phyloP scores from a whole-genome alignment of 257 asterid species.

The Apocynum venetum region DNA sequence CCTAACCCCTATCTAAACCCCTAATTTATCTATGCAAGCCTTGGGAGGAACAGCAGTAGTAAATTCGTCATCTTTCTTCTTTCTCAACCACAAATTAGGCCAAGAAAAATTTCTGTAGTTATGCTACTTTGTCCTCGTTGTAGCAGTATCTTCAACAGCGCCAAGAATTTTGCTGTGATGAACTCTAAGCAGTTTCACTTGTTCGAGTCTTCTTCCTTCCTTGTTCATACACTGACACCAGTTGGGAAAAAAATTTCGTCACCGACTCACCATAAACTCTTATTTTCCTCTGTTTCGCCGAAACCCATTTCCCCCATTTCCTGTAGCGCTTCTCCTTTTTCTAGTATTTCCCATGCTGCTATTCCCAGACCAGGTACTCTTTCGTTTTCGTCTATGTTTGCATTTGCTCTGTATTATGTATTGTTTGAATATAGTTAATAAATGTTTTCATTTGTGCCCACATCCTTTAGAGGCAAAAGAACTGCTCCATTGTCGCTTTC shows the following conservation, averaged over 20 bases:
- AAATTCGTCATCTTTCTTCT: not conserved
- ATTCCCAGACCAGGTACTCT: conserved; percentile 43
- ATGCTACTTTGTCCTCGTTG: conserved; percentile 18
- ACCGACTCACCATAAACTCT: conserved; percentile 1
- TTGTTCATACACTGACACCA: not conserved
- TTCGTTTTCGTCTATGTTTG: not conserved
- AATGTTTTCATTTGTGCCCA: not conserved
- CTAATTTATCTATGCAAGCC: not conserved
- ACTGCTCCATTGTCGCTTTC: not conserved
- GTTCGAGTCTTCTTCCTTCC: conserved; percentile 9
- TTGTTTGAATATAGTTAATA: not conserved
- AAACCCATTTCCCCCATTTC: conserved; percentile 14
- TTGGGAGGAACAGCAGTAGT: not conserved
- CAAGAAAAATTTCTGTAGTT: not conserved
- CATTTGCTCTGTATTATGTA: not conserved
- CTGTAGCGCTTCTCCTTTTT: conserved; percentile 13
- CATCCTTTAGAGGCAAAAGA: not conserved
- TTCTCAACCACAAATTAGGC: not conserved
- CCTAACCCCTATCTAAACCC: not conserved
- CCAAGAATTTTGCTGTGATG: conserved; percentile 6
- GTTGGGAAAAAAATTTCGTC: conserved; percentile 11
- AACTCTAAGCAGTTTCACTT: conserved; percentile 15
- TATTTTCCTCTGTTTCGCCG: not conserved
- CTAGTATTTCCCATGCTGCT: conserved; percentile 40
- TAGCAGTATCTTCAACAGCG: not conserved